These are phyloP conservation scores for Diversispora epigaea DNA, from an alignment of 192 early-diverging fungal species.

Conservation along the genomic window DNA sequence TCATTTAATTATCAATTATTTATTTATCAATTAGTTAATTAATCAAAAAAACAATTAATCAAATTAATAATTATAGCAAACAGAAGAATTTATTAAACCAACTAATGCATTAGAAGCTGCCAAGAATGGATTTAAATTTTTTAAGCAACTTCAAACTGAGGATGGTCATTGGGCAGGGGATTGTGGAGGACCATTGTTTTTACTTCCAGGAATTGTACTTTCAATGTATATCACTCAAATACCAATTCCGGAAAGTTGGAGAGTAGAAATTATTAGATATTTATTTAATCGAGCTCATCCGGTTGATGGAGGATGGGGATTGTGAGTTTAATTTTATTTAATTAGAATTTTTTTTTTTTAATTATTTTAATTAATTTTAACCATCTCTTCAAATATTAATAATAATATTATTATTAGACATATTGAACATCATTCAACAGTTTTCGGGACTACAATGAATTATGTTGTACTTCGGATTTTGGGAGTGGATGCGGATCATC, in stretches of 20 bases:
- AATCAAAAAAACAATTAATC: background rate
- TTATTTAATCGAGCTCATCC: slow-evolving; percentile 76
- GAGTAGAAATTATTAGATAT: slow-evolving; percentile 84
- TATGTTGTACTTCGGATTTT: slow-evolving; percentile 88
- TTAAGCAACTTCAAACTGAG: slow-evolving; percentile 78
- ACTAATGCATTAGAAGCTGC: slow-evolving; percentile 76
- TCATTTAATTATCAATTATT: no score
- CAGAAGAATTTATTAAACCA: slow-evolving; percentile 49
- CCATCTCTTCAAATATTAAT: background rate
- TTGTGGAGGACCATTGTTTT: slow-evolving; percentile 97
- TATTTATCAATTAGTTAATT: background rate
- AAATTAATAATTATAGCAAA: slow-evolving; percentile 23
- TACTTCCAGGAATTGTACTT: slow-evolving; percentile 89
- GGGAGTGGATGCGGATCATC: slow-evolving; percentile 82
- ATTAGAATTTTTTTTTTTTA: background rate
- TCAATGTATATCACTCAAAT: slow-evolving; percentile 82
- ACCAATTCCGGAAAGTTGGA: slow-evolving; percentile 60
- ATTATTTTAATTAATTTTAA: background rate
- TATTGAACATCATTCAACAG: slow-evolving; percentile 87
- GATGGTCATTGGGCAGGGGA: slow-evolving; percentile 96
- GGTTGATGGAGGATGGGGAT: slow-evolving; percentile 95
- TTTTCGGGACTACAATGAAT: slow-evolving; percentile 95
- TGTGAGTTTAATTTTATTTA: slow-evolving; percentile 53
- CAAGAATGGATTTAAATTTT: slow-evolving; percentile 92
- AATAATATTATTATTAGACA: slow-evolving; percentile 52